A percentile compares a stretch with the other conserved stretches of the same genome.
These are phyloP conservation scores for Coemansia sp. DNA, from an alignment of 192 early-diverging fungal species.

Conservation along the genomic window DNA sequence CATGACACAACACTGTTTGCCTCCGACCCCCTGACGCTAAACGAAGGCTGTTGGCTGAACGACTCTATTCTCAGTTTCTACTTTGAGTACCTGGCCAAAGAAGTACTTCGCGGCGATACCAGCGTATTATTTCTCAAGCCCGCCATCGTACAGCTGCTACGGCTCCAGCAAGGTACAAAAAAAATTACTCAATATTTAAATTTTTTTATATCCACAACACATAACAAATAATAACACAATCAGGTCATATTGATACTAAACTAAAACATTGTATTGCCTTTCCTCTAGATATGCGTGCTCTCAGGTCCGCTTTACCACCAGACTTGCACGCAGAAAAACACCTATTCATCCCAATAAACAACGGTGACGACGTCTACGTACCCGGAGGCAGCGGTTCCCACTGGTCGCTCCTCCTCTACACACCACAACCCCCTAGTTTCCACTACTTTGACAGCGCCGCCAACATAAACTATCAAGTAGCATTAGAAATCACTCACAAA, in stretches of 20 bases:
- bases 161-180: constrained; percentile 8
- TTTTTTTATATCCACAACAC: neutral
- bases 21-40: constrained; percentile 34
- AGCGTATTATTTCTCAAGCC: constrained; percentile 44
- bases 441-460: constrained; percentile 56
- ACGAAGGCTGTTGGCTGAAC: constrained; percentile 43
- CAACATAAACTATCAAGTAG: constrained; percentile 35
- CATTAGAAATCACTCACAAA: constrained; percentile 15
- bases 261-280: no score
- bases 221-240: neutral
- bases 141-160: constrained; percentile 26
- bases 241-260: no score
- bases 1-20: constrained; percentile 32
- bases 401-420: constrained; percentile 45
- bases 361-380: constrained; percentile 14
- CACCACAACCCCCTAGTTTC: constrained; percentile 9
- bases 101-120: constrained; percentile 29
- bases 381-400: constrained; percentile 15
- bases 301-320: constrained; percentile 16
- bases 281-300: constrained; percentile 5
- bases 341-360: constrained; percentile 36
- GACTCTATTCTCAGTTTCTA: constrained; percentile 50
- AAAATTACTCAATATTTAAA: neutral
- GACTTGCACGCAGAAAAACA: constrained; percentile 19
- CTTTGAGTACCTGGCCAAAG: constrained; percentile 46